These are phyloP conservation scores for Fusarium pseudograminearum DNA, from an alignment of 2,329 filamentous ascomycete genomes.

Conservation along the genomic window DNA sequence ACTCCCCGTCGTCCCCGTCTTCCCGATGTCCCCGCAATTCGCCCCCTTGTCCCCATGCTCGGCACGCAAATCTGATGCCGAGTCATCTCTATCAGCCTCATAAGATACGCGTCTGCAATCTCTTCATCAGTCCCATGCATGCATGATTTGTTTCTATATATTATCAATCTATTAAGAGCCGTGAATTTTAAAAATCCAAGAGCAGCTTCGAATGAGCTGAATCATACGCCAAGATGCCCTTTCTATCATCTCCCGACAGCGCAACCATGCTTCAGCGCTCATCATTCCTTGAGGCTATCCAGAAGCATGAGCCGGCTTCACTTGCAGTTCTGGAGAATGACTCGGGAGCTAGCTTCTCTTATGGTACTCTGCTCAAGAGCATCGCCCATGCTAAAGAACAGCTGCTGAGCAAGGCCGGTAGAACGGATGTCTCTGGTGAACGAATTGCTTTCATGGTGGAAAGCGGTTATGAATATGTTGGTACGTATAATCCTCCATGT, in stretches of 20 bases:
- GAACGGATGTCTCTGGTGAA: conserved; percentile 65
- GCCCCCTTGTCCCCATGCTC: background rate
- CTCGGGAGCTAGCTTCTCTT: background rate
- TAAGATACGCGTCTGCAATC: background rate
- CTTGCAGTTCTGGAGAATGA: conserved; percentile 9
- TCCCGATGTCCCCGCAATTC: conserved; percentile 2
- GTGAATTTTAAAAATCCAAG: background rate
- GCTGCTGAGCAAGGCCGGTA: background rate
- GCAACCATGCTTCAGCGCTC: conserved; percentile 1
- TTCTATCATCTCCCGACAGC: background rate
- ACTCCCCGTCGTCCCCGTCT: background rate
- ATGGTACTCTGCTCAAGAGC: background rate
- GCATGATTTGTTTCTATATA: background rate
- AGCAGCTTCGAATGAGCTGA: background rate
- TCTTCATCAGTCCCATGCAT: background rate
- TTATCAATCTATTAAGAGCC: background rate
- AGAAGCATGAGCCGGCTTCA: background rate
- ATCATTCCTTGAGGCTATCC: conserved; percentile 11
- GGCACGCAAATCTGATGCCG: conserved; percentile 1
- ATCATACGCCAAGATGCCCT: background rate
- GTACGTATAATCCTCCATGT: conserved; percentile 63
- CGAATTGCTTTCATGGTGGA: conserved; percentile 92
- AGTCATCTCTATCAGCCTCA: background rate
- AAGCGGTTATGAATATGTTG: conserved; percentile 98
- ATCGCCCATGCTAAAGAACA: conserved; percentile 1